Base-by-base conservation (phyloP, 805 yeast genomes). In the Debaryomyces tyrocola region DNA sequence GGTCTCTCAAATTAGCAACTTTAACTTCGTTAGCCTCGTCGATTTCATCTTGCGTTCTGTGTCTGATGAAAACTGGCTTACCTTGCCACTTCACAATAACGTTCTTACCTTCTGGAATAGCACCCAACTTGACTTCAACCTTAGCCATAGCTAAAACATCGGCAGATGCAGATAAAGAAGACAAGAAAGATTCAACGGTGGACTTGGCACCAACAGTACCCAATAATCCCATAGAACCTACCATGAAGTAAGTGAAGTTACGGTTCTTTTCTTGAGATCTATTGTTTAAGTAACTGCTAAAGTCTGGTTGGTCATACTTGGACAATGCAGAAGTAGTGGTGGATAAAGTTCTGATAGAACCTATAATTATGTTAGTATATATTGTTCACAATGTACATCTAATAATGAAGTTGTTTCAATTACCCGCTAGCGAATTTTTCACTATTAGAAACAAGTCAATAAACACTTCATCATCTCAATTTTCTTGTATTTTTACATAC, bases 81-180 rank as follows among this genome's bases (percentile, higher is more conserved):
- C 99, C 99, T 77, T 95, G 97, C 99, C 99, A 94, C 77, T 94
- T 94, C 59, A 94, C 96, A 65, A 94, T 89, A 55, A 94, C 95
- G 74, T 94, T 94, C 80, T 92, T 92, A 74, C 98, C 98, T 70
- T 85, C 90, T 63, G 99, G 99, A 56, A 94, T 90, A 53, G 89
- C 87, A 47, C 85, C 83, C 63, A 94, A 84, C 69, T 88, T 91
- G 59, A 94, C 97, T 79, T 94, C 99, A 62, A 92, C 97, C 79
- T 94, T 94, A 61, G 99, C 99, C 96, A 94, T 85, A 52, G 99
- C 99, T 76, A 94, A 82, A 50, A 94, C 96, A 79, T 94, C 99
- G 55, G 97, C 96, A 51, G 99, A 91, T 31, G 99, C 99, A 57
- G 96, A 83, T 96, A 91, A 85, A 56, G 97, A 82, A 50, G 88